These are phyloP conservation scores for Telopea speciosissima DNA, from an alignment of 177 flowering plant genomes.

Conservation along the genomic window DNA sequence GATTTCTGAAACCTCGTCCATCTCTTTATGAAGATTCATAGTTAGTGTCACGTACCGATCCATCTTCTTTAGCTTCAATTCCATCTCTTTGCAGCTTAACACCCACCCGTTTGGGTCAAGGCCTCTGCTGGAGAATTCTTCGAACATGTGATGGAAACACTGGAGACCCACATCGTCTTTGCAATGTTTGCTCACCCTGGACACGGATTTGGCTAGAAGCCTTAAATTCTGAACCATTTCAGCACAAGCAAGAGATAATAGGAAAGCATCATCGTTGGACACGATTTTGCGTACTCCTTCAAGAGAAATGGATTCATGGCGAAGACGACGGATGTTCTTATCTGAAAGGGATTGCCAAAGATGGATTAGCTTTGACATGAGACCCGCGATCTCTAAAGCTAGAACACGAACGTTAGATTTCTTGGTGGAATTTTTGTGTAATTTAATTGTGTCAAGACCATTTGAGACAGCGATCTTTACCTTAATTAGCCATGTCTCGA, in stretches of 20 bases:
- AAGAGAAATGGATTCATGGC: conserved; percentile 43
- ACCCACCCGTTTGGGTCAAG: conserved; percentile 52
- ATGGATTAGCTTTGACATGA: conserved; percentile 77
- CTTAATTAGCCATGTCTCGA: conserved; percentile 63
- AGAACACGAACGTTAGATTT: conserved; percentile 55
- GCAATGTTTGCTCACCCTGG: conserved; percentile 40
- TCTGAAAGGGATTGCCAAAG: conserved; percentile 73
- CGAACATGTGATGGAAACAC: conserved; percentile 37
- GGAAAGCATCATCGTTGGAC: conserved; percentile 73
- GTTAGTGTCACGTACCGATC: conserved; percentile 47
- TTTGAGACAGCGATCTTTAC: conserved; percentile 46
- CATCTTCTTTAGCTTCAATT: conserved; percentile 44
- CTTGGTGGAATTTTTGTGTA: conserved; percentile 15
- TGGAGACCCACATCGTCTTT: conserved; percentile 28
- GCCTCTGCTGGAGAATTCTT: conserved; percentile 54
- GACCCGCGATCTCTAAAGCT: conserved; percentile 74
- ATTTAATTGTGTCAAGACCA: conserved; percentile 28
- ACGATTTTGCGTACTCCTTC: conserved; percentile 81
- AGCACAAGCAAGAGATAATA: conserved; percentile 71
- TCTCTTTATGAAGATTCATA: conserved; percentile 41
- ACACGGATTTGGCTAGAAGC: conserved; percentile 33
- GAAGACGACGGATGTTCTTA: conserved; percentile 37
- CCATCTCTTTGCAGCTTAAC: conserved; percentile 51
- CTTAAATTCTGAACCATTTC: conserved; percentile 54
- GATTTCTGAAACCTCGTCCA: conserved; percentile 47